A percentile compares a stretch with the other conserved stretches of the same genome.
phyloP scores from a whole-genome alignment of 305 asterid genomes.

The Fraxinus sp. region DNA sequence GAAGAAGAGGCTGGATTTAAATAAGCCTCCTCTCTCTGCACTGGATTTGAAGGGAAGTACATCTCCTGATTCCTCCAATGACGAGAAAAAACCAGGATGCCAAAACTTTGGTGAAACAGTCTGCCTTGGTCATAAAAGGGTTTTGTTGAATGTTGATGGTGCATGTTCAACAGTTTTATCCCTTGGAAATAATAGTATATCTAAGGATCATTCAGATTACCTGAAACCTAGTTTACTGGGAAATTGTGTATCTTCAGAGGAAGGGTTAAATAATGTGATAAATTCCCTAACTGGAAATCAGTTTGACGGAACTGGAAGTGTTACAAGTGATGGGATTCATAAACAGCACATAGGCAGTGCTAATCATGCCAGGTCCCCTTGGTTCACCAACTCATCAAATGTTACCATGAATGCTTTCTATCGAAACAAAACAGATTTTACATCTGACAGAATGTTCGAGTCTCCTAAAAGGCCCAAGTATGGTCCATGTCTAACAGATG shows the following conservation, averaged over 20 bases:
- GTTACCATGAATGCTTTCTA: slow-evolving; percentile 12
- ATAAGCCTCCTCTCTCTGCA: slow-evolving; percentile 36
- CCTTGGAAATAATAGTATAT: slow-evolving; percentile 34
- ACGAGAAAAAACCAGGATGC: slow-evolving; percentile 33
- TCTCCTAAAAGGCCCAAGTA: slow-evolving; percentile 51
- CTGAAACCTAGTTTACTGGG: slow-evolving; percentile 29
- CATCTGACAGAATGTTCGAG: slow-evolving; percentile 27
- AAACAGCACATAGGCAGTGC: slow-evolving; percentile 26
- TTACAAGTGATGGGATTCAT: slow-evolving; percentile 21
- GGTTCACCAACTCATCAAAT: slow-evolving; percentile 25
- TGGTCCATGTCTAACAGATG: slow-evolving; percentile 26
- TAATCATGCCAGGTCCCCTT: slow-evolving; percentile 25
- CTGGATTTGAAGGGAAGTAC: slow-evolving; percentile 26
- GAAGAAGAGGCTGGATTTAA: slow-evolving; percentile 56
- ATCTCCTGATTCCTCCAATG: slow-evolving; percentile 23
- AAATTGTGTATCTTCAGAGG: slow-evolving; percentile 28
- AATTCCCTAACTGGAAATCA: slow-evolving; percentile 27
- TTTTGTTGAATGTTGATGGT: slow-evolving; percentile 24
- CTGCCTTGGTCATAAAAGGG: slow-evolving; percentile 25
- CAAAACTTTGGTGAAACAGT: slow-evolving; percentile 19
- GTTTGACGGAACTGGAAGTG: slow-evolving; percentile 24
- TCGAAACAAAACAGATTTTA: slow-evolving; percentile 11
- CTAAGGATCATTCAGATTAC: slow-evolving; percentile 25
- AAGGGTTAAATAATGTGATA: slow-evolving; percentile 22
- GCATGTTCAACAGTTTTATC: slow-evolving; percentile 42